Evolutionary conservation across 2,329 filamentous ascomycete genomes (phyloP).

Genomic region (Phaeophleospora eucalypticola): DNA sequence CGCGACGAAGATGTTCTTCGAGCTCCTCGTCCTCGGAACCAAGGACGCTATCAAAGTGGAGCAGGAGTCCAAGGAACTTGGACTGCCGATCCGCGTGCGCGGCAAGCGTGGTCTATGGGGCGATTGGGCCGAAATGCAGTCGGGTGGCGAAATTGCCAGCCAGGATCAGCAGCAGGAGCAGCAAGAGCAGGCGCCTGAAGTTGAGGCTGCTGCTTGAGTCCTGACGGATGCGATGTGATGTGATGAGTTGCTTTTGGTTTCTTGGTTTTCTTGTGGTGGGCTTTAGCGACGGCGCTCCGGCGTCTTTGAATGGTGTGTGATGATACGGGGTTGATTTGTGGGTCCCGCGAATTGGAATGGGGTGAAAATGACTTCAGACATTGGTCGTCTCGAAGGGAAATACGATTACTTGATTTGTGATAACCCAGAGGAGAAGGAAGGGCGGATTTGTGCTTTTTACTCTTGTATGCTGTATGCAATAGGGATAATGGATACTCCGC

Average conservation of each 20-base stretch:
- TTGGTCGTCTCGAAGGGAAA: too few species aligned
- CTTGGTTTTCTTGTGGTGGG: not conserved
- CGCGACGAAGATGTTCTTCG: slow-evolving; percentile 99
- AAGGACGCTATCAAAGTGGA: slow-evolving; percentile 98
- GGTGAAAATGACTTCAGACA: too few species aligned
- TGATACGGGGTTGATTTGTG: too few species aligned
- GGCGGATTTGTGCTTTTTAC: not conserved
- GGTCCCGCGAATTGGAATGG: too few species aligned
- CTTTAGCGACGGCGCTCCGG: slow-evolving; percentile 1
- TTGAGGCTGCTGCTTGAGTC: too few species aligned
- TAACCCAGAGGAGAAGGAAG: not conserved
- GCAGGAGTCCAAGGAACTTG: slow-evolving; percentile 67
- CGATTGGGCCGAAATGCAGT: slow-evolving; percentile 75
- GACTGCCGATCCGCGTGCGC: slow-evolving; percentile 74
- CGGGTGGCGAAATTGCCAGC: slow-evolving; percentile 20
- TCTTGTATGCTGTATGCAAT: not conserved
- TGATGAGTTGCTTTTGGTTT: not conserved
- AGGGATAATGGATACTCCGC: not conserved
- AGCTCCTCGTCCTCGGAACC: slow-evolving; percentile 89
- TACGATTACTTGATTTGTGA: not conserved
- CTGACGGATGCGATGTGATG: too few species aligned
- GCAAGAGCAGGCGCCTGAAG: not conserved
- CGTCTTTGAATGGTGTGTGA: not conserved
- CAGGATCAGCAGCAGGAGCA: slow-evolving; percentile 7
- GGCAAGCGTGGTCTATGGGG: slow-evolving; percentile 97